Base-by-base conservation (phyloP, 306 rosid species). In the Gynostemma pentaphyllum region DNA sequence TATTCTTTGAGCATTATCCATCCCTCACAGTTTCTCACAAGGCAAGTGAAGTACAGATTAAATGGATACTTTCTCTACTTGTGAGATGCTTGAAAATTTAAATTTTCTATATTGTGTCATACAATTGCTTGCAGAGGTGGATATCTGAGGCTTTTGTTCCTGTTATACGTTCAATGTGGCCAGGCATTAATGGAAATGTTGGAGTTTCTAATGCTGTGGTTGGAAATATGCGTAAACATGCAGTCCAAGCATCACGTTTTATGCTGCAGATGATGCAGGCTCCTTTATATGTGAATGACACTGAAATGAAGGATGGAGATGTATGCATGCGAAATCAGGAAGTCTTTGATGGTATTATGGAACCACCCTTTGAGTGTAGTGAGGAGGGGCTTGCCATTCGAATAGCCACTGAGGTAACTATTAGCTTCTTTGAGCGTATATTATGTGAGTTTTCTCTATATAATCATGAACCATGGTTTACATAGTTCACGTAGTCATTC, bases 181-280 rank as follows among this genome's bases (percentile, higher is more conserved):
- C 99, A 10, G 94, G 99, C 59, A 72, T 88, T 34, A 70, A 74
- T 57, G 96, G 90, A 49, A 86, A 81, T 59, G 50, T 83, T 6
- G 85, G 83, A 66, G 85, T 83, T 72, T 88, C 95, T 69, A 1
- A 81, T 13, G 23, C 44, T 21, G 14, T 73, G 68, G 84, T 92
- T 63, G 83, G 88, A 64, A 87, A 81, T 72, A 76, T 86, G 88
- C 96, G 90, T 37, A 92, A 92, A 78, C 87, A 83, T 71, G 96
- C 86, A 22, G 94, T 92, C 70, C 96, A 82, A 77, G 99, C 95
- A 74, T 88, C 96, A 41, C 94, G 88, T 24, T 92, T 88, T 71
- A 88, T 92, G 96, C 79, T 92, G 80, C 95, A 92, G 79, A 88
- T 92, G 96, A 75, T 88, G 81, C 94, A 84, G 79, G 79, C 77